A percentile compares a stretch with the other conserved stretches of the same genome.
Evolutionary conservation across 2,329 filamentous ascomycete species (phyloP).

Genomic region (Simplicillium sp.): DNA sequence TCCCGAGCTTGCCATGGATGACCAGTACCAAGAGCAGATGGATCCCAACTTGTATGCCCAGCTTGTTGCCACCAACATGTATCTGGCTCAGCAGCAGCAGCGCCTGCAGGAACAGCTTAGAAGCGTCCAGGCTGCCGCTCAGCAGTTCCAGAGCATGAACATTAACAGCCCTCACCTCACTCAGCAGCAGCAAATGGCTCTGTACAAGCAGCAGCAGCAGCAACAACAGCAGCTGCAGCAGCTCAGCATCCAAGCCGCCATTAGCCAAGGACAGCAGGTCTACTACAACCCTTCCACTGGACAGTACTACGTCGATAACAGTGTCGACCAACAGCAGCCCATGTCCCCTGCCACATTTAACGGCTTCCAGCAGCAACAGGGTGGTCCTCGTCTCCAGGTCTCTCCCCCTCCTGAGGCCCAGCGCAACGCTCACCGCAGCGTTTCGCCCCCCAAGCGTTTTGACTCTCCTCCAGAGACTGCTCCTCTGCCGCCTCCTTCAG

Average conservation of each 20-base stretch:
- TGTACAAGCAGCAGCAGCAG: slow-evolving; percentile 35
- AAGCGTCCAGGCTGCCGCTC: slow-evolving; percentile 71
- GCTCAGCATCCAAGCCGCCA: slow-evolving; percentile 24
- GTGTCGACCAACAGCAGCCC: slow-evolving; percentile 35
- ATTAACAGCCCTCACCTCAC: slow-evolving; percentile 43
- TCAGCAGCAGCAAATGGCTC: slow-evolving; percentile 36
- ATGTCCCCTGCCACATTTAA: slow-evolving; percentile 21
- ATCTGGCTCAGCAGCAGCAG: slow-evolving; percentile 90
- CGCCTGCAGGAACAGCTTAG: slow-evolving; percentile 88
- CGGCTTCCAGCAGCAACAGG: slow-evolving; percentile 24
- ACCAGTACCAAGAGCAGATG: slow-evolving; percentile 61
- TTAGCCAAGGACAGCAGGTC: slow-evolving; percentile 56
- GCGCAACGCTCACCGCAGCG: slow-evolving; percentile 46
- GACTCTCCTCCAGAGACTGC: slow-evolving; percentile 58
- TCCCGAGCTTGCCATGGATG: slow-evolving; percentile 66
- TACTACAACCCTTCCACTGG: slow-evolving; percentile 82
- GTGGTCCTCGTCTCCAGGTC: slow-evolving; percentile 67
- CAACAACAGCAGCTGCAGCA: slow-evolving; percentile 28
- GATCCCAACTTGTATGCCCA: slow-evolving; percentile 84
- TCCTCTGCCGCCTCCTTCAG: slow-evolving; percentile 78
- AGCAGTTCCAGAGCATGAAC: slow-evolving; percentile 72
- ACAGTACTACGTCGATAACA: slow-evolving; percentile 73
- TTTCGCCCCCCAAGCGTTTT: slow-evolving; percentile 55
- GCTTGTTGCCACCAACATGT: slow-evolving; percentile 82
- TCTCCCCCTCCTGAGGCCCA: slow-evolving; percentile 64